These are phyloP conservation scores for Tilletiopsis washingtonensis DNA, from an alignment of 1,284 basidiomycete species.

Conservation along the genomic window DNA sequence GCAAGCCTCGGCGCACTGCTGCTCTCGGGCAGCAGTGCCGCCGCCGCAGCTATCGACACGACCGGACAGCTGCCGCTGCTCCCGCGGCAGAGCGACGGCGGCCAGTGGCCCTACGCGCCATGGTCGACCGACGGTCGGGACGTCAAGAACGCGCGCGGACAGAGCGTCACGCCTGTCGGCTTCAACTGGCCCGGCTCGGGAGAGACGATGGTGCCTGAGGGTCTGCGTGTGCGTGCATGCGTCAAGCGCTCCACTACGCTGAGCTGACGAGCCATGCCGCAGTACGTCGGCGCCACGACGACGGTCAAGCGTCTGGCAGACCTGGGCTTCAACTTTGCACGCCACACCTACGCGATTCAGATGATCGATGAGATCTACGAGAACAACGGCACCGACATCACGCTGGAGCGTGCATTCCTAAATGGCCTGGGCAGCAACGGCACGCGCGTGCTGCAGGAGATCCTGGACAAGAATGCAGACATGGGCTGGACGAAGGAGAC, in stretches of 20 bases:
- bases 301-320: conserved; percentile 16
- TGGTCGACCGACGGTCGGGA: conserved; percentile 13
- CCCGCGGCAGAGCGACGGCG: too few relatives aligned
- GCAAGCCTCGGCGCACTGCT: too few relatives aligned
- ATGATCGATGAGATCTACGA: conserved; percentile 28
- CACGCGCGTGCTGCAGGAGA: conserved; percentile 15
- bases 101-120: conserved; percentile 17
- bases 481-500: conserved; percentile 10
- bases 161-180: conserved; percentile 14
- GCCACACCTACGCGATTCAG: conserved; percentile 19
- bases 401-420: conserved; percentile 9
- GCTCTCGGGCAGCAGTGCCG: too few relatives aligned
- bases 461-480: conserved; percentile 13
- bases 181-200: conserved; percentile 15
- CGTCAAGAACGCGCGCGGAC: conserved; percentile 15
- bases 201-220: conserved; percentile 19
- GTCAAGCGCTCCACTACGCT: too few relatives aligned
- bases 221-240: too few relatives aligned
- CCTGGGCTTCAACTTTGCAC: conserved; percentile 21
- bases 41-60: too few relatives aligned
- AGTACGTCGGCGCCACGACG: conserved; percentile 12
- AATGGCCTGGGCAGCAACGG: conserved; percentile 15
- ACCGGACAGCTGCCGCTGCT: too few relatives aligned
- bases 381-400: conserved; percentile 13
- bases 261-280: too few relatives aligned